Evolutionary conservation across 2,329 filamentous ascomycete genomes (phyloP), one percentile per base, ranked within the genome.

Genomic region (Colletotrichum incanum): DNA sequence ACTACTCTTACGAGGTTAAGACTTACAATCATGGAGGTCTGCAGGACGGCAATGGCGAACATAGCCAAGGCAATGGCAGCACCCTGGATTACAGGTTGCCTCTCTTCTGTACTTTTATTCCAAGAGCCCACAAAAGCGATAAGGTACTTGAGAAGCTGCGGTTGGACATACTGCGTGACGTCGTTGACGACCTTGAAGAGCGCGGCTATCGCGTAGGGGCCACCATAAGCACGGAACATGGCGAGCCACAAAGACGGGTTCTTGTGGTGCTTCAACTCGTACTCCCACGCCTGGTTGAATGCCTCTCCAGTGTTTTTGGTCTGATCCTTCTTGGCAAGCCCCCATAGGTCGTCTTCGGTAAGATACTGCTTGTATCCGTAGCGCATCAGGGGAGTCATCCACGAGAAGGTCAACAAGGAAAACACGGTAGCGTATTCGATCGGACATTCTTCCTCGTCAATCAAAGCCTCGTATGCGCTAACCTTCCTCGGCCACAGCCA

Each of bases 341-440:
- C 96, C 97, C 97, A 99, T 31, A 99, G 88, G 81, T 99, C 96
- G 74, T 98, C 94, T 80, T 98, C 95, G 1, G 95, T 98, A 73
- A 99, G 86, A 80, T 91, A 99, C 71, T 95, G 91, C 79, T 93
- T 94, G 85, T 99, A 98, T 1, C 96, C 96, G 79, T 93, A 93
- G 79, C 92, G 95, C 96, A 99, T 99, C 89, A 99, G 85, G 0
- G 96, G 95, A 0, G 96, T 98, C 96, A 99, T 98, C 96, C 96
- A 99, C 66, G 93, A 92, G 82, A 99, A 99, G 0, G 96, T 98
- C 56, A 99, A 88, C 62, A 94, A 91, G 5, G 96, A 98, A 84
- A 99, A 99, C 64, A 98, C 87, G 72, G 96, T 95, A 16, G 96
- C 95, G 80, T 98, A 97, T 82, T 98, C 95, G 74, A 94, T 91